phyloP scores from a whole-genome alignment of 805 yeast genomes.

The Pichia pseudocactophila region DNA sequence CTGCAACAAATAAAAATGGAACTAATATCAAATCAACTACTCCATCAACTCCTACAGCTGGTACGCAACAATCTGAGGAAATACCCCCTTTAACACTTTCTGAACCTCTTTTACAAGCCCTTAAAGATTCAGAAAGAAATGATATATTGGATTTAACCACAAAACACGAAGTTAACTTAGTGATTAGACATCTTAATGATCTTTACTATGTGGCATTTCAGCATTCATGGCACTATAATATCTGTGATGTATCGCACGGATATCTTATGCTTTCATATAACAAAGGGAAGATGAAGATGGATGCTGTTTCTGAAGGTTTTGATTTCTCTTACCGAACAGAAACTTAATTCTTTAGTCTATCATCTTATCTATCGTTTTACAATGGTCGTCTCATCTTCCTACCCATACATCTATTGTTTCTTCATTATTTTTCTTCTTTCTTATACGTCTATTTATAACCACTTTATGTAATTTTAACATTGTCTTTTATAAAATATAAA shows the following conservation, averaged over 20 bases:
- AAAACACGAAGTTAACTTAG: conserved; percentile 33
- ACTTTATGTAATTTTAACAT: not conserved
- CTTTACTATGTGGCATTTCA: conserved; percentile 55
- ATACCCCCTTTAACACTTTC: conserved; percentile 25
- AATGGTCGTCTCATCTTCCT: too few species aligned
- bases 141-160: conserved; percentile 34
- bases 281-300: conserved; percentile 34
- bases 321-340: conserved; percentile 43
- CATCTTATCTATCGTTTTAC: not conserved
- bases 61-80: conserved; percentile 18
- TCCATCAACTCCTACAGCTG: not conserved
- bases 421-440: not conserved
- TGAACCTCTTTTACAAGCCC: conserved; percentile 10
- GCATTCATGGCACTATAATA: conserved; percentile 69
- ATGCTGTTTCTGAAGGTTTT: conserved; percentile 51
- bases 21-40: not conserved
- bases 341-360: not conserved
- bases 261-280: conserved; percentile 29
- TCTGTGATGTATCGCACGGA: conserved; percentile 54
- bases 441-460: not conserved
- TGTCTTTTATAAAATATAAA: not conserved
- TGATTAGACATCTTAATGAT: conserved; percentile 46
- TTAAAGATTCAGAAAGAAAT: conserved; percentile 29
- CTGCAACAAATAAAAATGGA: not conserved
- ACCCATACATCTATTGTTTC: too few species aligned